A percentile compares a stretch with the other conserved stretches of the same genome.
Conservation (phyloP, 257 asterid species). For the Petunia axillaris region DNA sequence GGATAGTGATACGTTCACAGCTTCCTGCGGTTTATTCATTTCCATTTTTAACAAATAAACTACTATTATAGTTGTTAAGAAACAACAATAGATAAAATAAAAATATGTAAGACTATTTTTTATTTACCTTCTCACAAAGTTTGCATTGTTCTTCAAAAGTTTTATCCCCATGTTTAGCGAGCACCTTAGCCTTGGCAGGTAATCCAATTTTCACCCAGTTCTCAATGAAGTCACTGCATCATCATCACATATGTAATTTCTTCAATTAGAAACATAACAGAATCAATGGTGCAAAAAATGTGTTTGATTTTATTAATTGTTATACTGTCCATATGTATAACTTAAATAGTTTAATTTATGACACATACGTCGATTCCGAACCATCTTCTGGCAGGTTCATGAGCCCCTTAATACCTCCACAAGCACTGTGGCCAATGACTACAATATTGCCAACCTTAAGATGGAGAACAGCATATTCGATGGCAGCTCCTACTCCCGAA, state of each 20-base stretch:
- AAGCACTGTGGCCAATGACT: constrained; percentile 91
- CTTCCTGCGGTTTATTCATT: constrained; percentile 57
- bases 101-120: not conserved
- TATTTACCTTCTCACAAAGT: constrained; percentile 67
- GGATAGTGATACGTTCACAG: constrained; percentile 89
- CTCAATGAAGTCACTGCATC: constrained; percentile 80
- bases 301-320: not conserved
- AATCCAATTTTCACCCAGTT: constrained; percentile 83
- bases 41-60: not conserved
- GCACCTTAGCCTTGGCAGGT: constrained; percentile 78
- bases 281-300: not conserved
- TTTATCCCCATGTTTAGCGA: constrained; percentile 35
- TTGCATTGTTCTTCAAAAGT: constrained; percentile 55
- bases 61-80: not conserved
- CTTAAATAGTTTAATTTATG: not conserved
- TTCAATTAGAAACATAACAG: not conserved
- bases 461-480: constrained; percentile 82
- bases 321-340: not conserved
- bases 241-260: not conserved
- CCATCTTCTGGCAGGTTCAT: constrained; percentile 78
- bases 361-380: constrained; percentile 60
- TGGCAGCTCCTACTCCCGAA: constrained; percentile 75
- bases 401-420: constrained; percentile 93
- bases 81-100: not conserved
- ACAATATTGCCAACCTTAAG: constrained; percentile 77